Percentiles rank a stretch among this genome's conserved stretches.
phyloP scores from a whole-genome alignment of 306 rosid species.

The Lagenaria siceraria region DNA sequence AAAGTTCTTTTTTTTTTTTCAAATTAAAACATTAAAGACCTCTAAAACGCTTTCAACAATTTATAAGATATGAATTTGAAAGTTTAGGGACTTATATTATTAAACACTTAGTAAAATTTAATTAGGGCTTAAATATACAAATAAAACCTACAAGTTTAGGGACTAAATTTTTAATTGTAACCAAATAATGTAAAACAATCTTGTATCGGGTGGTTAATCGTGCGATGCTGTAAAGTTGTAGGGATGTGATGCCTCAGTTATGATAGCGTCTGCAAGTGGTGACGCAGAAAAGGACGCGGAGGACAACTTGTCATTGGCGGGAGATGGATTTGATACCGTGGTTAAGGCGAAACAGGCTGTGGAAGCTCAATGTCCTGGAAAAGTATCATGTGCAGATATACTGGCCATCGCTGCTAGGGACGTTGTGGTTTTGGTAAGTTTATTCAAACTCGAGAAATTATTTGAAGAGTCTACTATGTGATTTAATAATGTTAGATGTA shows the following conservation, averaged over 20 bases:
- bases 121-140: no score
- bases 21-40: no score
- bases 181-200: no score
- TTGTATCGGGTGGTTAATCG: not conserved
- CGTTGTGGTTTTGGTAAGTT: conserved; percentile 42
- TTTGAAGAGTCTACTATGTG: no score
- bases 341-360: conserved; percentile 62
- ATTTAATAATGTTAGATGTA: no score
- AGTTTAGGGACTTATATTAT: no score
- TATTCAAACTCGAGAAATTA: not conserved
- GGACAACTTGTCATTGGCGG: conserved; percentile 55
- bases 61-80: no score
- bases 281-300: conserved; percentile 63
- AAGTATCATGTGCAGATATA: conserved; percentile 71
- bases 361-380: conserved; percentile 54
- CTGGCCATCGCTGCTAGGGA: conserved; percentile 75
- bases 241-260: conserved; percentile 60
- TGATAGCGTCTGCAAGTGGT: conserved; percentile 38
- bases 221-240: not conserved
- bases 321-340: conserved; percentile 88
- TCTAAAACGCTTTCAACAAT: no score
- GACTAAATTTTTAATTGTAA: no score
- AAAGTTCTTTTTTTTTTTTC: no score
- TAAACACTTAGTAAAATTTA: no score
- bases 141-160: no score